phyloP scores from a whole-genome alignment of 2,329 filamentous ascomycete genomes.

The Colletotrichum lini region DNA sequence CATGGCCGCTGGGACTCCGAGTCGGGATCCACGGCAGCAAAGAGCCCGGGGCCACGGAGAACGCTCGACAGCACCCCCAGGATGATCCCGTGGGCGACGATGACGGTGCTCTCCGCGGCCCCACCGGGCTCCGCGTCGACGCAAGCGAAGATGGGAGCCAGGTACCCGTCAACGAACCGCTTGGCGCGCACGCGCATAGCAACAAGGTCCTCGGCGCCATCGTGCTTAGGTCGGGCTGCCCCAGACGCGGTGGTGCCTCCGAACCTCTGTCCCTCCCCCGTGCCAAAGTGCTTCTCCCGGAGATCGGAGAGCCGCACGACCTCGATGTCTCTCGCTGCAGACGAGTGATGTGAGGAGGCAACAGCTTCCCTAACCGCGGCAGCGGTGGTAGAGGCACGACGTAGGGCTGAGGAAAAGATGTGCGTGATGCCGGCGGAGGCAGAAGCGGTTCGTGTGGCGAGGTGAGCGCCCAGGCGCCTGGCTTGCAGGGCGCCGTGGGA shows the following conservation, averaged over 20 bases:
- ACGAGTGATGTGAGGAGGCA: constrained; percentile 18
- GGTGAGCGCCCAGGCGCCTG: constrained; percentile 76
- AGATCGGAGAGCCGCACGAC: constrained; percentile 64
- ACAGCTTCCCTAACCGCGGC: constrained; percentile 74
- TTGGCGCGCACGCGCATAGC: constrained; percentile 76
- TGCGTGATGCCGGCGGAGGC: constrained; percentile 63
- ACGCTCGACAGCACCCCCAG: constrained; percentile 79
- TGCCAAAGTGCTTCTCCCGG: constrained; percentile 83
- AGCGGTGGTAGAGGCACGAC: constrained; percentile 81
- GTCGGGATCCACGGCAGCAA: constrained; percentile 41
- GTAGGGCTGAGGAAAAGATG: constrained; percentile 84
- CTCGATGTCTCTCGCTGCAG: constrained; percentile 44
- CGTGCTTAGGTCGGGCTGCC: constrained; percentile 48
- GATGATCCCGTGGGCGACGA: constrained; percentile 89
- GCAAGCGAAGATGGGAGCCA: constrained; percentile 65
- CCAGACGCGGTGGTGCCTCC: constrained; percentile 49
- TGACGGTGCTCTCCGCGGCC: constrained; percentile 60
- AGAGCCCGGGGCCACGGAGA: constrained; percentile 36
- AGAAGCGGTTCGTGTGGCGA: constrained; percentile 56
- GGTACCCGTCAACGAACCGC: constrained; percentile 74
- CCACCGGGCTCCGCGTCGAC: constrained; percentile 46
- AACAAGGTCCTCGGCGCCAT: constrained; percentile 76
- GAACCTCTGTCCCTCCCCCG: constrained; percentile 76
- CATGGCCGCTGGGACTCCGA: constrained; percentile 48
- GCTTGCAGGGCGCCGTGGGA: constrained; percentile 86